Base-by-base conservation (phyloP, 441 rosid genomes). In the Gossypium davidsonii region DNA sequence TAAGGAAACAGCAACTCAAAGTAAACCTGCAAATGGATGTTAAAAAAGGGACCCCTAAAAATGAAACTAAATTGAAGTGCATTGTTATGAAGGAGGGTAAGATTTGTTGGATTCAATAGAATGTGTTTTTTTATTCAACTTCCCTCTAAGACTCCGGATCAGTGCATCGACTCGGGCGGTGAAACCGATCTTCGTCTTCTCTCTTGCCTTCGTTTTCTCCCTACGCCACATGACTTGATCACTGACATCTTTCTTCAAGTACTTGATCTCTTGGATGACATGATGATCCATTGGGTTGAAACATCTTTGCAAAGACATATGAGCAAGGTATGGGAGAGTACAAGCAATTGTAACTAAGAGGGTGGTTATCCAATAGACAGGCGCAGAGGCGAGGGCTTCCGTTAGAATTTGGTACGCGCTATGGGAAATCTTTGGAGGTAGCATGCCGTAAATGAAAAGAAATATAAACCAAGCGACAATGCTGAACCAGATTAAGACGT, bases 281-380 rank as follows among this genome's bases (percentile, higher is more conserved):
- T 93, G 98, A 80, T 96, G 99, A 80, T 96, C 99, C 95, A 93
- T 63, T 0, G 99, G 98, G 63, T 90, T 76, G 81, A 96, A 83
- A 56, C 83, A 85, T 79, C 99, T 89, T 63, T 93, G 97, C 81
- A 89, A 84, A 2, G 93, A 86, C 66, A 96, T 85, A 81, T 96
- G 92, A 44, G 80, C 78, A 64, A 93, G 76, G 85, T 96, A 96
- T 17, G 93, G 88, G 46, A 91, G 84, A 52, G 81, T 93, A 48
- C 97, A 89, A 0, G 92, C 80, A 15, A 86, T 83, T 5, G 97
- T 88, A 31, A 96, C 98, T 74, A 90, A 76, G 18, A 93, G 72
- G 57, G 90, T 90, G 46, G 96, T 78, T n/a, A 72, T 58, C 99
- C 99, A 96, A 56, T 83, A 96, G 65, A 92, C 67, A 3, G 94